Evolutionary conservation across 208 protist genomes (phyloP).

Genomic region (Entamoeba invadens): DNA sequence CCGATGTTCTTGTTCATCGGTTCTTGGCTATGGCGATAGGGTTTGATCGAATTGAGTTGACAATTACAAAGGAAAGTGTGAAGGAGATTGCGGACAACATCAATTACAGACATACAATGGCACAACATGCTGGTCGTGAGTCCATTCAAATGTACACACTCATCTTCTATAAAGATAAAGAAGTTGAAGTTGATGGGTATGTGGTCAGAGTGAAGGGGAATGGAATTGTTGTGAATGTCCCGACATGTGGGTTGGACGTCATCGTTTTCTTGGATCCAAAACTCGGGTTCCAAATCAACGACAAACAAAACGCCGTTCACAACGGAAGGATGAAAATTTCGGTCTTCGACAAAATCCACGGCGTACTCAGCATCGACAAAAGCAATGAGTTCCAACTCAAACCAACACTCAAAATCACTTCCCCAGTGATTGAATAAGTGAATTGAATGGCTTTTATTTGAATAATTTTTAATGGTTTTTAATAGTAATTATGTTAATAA

Average conservation of each 20-base stretch:
- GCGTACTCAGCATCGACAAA: background rate
- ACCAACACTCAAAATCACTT: background rate
- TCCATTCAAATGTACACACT: background rate
- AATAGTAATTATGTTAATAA: background rate
- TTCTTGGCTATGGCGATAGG: conserved; percentile 41
- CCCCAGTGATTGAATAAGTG: background rate
- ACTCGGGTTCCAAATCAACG: background rate
- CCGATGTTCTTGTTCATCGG: conserved; percentile 69
- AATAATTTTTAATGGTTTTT: background rate
- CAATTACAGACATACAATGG: background rate
- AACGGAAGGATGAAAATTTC: background rate
- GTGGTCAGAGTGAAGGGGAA: background rate
- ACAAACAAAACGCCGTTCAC: background rate
- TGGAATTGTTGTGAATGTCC: background rate
- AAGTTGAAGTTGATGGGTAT: background rate
- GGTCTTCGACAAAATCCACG: background rate
- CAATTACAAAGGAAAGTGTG: background rate
- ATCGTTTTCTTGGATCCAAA: background rate
- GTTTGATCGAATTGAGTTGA: background rate
- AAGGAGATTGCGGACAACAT: background rate
- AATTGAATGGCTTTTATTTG: background rate
- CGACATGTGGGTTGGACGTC: background rate
- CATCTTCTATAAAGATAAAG: background rate
- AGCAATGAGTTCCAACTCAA: background rate
- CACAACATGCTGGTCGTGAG: background rate